Evolutionary conservation across 345 rosid genomes (phyloP).

Genomic region (Pelargonium nanum): DNA sequence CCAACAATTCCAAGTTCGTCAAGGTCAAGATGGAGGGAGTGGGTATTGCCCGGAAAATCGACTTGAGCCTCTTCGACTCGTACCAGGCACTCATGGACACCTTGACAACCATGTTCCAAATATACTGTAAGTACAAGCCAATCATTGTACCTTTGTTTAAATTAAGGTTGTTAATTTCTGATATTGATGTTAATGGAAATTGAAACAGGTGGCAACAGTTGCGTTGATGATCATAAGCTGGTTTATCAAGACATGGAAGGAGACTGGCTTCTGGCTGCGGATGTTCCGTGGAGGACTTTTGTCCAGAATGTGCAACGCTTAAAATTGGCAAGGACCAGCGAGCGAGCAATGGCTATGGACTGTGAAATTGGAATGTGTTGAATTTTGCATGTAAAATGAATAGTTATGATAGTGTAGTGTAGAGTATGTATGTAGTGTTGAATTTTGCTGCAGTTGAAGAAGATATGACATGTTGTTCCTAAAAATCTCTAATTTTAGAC

Average conservation of each 20-base stretch:
- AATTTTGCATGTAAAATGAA: too few relatives aligned
- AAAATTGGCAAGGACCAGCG: conserved; percentile 16
- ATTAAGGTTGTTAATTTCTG: neutral
- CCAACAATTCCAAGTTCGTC: conserved; percentile 21
- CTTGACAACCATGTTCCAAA: conserved; percentile 32
- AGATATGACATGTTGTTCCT: too few relatives aligned
- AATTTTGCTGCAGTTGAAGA: too few relatives aligned
- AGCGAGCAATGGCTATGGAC: neutral
- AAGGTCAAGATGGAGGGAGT: conserved; percentile 50
- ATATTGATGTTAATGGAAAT: neutral
- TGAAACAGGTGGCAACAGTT: conserved; percentile 8
- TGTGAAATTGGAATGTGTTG: too few relatives aligned
- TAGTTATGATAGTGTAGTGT: too few relatives aligned
- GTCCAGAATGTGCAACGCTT: conserved; percentile 25
- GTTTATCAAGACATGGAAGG: conserved; percentile 31
- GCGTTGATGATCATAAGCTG: conserved; percentile 22
- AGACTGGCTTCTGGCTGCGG: conserved; percentile 31
- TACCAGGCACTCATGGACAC: conserved; percentile 20
- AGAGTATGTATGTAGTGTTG: too few relatives aligned
- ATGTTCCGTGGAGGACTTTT: conserved; percentile 32
- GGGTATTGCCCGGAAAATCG: conserved; percentile 40
- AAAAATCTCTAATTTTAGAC: too few relatives aligned
- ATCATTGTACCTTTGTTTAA: neutral
- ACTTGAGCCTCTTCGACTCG: conserved; percentile 24
- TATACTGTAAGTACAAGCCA: neutral